Evolutionary conservation across 176 grass and related monocot species (phyloP).

Genomic region (Secale cereale): DNA sequence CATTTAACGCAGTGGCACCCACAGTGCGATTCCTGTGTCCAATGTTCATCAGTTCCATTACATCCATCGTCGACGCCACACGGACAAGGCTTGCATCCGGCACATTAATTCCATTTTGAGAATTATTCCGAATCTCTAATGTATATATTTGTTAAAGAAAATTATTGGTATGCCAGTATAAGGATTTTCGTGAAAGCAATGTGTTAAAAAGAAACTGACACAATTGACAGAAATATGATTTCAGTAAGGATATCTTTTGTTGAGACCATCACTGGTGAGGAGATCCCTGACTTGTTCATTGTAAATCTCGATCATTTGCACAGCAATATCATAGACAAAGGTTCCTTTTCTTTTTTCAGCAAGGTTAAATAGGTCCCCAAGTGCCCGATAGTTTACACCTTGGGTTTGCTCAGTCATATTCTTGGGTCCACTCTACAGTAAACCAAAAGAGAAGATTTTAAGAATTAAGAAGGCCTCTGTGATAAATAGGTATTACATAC

Average conservation of each 20-base stretch:
- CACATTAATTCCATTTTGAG: slow-evolving; percentile 94
- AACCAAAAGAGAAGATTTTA: slow-evolving; percentile 16
- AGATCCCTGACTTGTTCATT: slow-evolving; percentile 99
- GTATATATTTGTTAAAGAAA: slow-evolving; percentile 80
- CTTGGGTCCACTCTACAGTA: slow-evolving; percentile 87
- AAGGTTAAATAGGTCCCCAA: slow-evolving; percentile 86
- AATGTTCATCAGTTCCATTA: slow-evolving; percentile 92
- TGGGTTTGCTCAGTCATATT: slow-evolving; percentile 82
- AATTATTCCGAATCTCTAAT: slow-evolving; percentile 92
- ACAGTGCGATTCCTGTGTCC: slow-evolving; percentile 90
- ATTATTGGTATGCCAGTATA: neutral
- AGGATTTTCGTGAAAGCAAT: slow-evolving; percentile 15
- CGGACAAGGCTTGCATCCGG: slow-evolving; percentile 85
- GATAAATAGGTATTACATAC: slow-evolving; percentile 2
- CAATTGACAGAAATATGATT: slow-evolving; percentile 25
- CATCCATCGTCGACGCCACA: slow-evolving; percentile 74
- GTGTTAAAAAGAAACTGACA: slow-evolving; percentile 14
- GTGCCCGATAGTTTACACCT: slow-evolving; percentile 93
- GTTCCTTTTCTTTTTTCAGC: slow-evolving; percentile 81
- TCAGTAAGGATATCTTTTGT: slow-evolving; percentile 94
- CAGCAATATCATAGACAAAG: slow-evolving; percentile 88
- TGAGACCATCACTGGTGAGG: slow-evolving; percentile 76
- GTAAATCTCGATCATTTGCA: slow-evolving; percentile 99
- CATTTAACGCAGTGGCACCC: slow-evolving; percentile 90
- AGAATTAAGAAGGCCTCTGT: neutral